phyloP scores from a whole-genome alignment of 2,329 filamentous ascomycete genomes.

The Fusarium pseudocircinatum region DNA sequence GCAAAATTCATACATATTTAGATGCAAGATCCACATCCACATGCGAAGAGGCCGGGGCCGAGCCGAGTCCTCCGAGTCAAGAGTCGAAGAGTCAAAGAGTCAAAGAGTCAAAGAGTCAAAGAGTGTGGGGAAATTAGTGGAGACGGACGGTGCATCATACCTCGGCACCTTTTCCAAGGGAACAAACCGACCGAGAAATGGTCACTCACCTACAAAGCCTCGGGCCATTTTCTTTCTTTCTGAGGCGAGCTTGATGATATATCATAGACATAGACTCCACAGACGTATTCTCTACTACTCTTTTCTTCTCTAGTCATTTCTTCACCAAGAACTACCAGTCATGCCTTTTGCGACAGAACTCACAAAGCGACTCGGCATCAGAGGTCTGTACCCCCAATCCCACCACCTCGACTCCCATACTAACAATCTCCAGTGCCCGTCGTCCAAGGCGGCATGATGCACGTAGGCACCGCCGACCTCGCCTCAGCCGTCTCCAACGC shows the following conservation, averaged over 20 bases:
- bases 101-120: no score
- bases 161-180: conserved; percentile 30
- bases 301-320: neutral
- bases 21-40: neutral
- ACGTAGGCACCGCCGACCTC: conserved; percentile 83
- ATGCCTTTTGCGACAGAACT: conserved; percentile 69
- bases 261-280: neutral
- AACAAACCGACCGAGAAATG: conserved; percentile 2
- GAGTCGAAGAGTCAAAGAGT: neutral
- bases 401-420: neutral
- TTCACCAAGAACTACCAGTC: neutral
- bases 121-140: conserved; percentile 18
- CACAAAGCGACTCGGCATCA: conserved; percentile 67
- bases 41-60: neutral
- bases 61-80: conserved; percentile 4
- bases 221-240: conserved; percentile 14
- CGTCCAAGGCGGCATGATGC: conserved; percentile 89
- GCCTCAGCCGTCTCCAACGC: conserved; percentile 81
- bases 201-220: conserved; percentile 1
- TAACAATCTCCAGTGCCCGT: conserved; percentile 69
- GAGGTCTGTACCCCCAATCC: conserved; percentile 46
- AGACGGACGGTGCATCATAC: conserved; percentile 8
- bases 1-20: neutral
- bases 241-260: neutral
- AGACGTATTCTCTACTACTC: neutral